Evolutionary conservation across 2,329 filamentous ascomycete genomes (phyloP), one percentile per base, ranked within the genome.

Genomic region (Leptoxyphium fumago): DNA sequence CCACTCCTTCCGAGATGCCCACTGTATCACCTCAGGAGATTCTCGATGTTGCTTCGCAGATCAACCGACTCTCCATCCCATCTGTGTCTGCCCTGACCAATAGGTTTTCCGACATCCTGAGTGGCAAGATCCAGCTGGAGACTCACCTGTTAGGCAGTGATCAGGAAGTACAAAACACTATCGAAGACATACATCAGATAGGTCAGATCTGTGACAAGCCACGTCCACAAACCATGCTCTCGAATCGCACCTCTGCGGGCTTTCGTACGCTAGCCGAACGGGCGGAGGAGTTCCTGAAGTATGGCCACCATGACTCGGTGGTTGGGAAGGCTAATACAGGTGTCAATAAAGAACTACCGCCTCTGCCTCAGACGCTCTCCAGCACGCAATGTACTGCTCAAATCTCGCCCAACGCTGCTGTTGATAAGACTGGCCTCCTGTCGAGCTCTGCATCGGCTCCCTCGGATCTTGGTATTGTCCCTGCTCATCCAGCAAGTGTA

Each of bases 31-130:
- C 64, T 11, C 57, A 65, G 32, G 58, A 65, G 42, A 53, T 68
- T 39, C 56, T 69, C 21, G 59, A 58, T 38, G 55, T 63, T 40
- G 58, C 60, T n/a, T 54, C 54, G 9, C 68, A 71, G 52, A 59
- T 70, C 50, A 64, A 69, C 21, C 60, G 63, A 28, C 52, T 71
- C 17, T 64, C 63, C 4, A 64, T 72, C 18, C 69, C 69, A 13
- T 69, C 64, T 4, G 61, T 70, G 13, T 59, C 58, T 26, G 64
- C 60, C 10, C 56, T 71, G 7, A 69, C 67, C 2, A 60, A 68
- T 41, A 61, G 67, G 15, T 54, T 71, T 10, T 69, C 67, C 0
- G 64, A 67, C 52, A 56, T 69, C 10, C 50, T 71, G 14, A 68
- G 68, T 5, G 61, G 55, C 18, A 62, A 63, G 42, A 57, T 65